A percentile compares a stretch with the other conserved stretches of the same genome.
Conservation (phyloP, 768 basidiomycete genomes). For the Boletus subcaerulescens region DNA sequence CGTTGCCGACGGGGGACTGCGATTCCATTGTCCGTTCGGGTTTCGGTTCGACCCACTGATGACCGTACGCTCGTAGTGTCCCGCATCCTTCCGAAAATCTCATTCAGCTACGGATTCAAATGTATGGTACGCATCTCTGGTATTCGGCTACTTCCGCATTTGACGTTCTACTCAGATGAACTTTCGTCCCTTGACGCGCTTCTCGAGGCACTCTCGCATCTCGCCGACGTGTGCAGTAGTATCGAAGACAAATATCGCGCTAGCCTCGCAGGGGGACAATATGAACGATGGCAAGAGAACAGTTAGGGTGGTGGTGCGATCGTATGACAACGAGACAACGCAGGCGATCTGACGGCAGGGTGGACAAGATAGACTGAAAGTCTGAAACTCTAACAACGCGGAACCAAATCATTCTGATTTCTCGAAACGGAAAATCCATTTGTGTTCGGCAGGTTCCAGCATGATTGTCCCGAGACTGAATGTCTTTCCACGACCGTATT, state of each 20-base stretch:
- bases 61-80: slow-evolving; percentile 18
- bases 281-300: slow-evolving; percentile 69
- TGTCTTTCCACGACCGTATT: slow-evolving; percentile 26
- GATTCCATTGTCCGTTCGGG: slow-evolving; percentile 15
- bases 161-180: slow-evolving; percentile 53
- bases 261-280: slow-evolving; percentile 53
- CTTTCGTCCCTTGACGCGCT: slow-evolving; percentile 85
- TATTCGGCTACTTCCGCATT: background rate
- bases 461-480: slow-evolving; percentile 20
- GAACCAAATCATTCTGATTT: background rate
- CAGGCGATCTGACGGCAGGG: background rate
- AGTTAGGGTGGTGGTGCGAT: slow-evolving; percentile 35
- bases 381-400: background rate
- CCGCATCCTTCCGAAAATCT: slow-evolving; percentile 97
- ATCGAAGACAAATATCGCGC: slow-evolving; percentile 66
- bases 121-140: slow-evolving; percentile 79
- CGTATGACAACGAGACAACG: background rate
- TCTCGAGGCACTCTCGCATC: slow-evolving; percentile 67
- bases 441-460: slow-evolving; percentile 23
- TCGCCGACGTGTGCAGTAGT: slow-evolving; percentile 72
- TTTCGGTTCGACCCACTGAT: background rate
- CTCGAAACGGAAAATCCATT: slow-evolving; percentile 27
- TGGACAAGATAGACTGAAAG: slow-evolving; percentile 1
- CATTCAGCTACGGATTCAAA: slow-evolving; percentile 97
- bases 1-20: background rate